Evolutionary conservation across 2,329 filamentous ascomycete genomes (phyloP).

Genomic region (Curvularia eragrostidis): DNA sequence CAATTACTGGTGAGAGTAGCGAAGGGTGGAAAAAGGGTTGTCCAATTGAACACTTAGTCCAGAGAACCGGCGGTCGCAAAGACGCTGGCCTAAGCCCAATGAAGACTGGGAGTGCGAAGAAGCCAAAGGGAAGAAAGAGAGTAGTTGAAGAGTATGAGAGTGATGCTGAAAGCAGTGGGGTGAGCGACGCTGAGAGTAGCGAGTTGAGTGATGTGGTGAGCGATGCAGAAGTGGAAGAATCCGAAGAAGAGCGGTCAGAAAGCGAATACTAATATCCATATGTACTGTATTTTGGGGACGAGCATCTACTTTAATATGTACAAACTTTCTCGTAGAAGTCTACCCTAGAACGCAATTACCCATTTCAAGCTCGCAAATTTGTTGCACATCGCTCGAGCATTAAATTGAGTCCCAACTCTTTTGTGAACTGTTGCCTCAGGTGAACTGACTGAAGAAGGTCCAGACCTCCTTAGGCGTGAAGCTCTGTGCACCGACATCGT

Average conservation of each 20-base stretch:
- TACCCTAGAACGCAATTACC: neutral
- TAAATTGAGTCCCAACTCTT: neutral
- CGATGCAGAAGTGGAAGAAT: constrained; percentile 32
- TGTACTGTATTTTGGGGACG: neutral
- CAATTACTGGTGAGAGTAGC: constrained; percentile 66
- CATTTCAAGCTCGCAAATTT: neutral
- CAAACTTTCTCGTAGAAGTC: constrained; percentile 1
- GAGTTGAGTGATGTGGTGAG: constrained; percentile 37
- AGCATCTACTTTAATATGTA: constrained; percentile 5
- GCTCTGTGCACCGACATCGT: constrained; percentile 17
- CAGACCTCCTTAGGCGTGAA: constrained; percentile 40
- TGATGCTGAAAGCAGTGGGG: constrained; percentile 31
- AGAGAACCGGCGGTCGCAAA: constrained; percentile 63
- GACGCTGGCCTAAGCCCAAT: constrained; percentile 31
- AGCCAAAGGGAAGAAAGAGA: constrained; percentile 22
- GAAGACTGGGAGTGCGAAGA: constrained; percentile 26
- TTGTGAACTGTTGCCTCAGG: neutral
- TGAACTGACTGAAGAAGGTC: constrained; percentile 45
- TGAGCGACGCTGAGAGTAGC: constrained; percentile 21
- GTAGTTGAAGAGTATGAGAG: constrained; percentile 32
- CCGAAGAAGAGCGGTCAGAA: constrained; percentile 8
- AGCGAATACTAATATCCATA: neutral
- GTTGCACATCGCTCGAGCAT: too few species aligned
- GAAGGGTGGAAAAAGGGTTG: constrained; percentile 69
- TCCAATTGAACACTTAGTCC: constrained; percentile 68